phyloP scores from a whole-genome alignment of 1,284 basidiomycete genomes.

The Coriolopsis trogii region DNA sequence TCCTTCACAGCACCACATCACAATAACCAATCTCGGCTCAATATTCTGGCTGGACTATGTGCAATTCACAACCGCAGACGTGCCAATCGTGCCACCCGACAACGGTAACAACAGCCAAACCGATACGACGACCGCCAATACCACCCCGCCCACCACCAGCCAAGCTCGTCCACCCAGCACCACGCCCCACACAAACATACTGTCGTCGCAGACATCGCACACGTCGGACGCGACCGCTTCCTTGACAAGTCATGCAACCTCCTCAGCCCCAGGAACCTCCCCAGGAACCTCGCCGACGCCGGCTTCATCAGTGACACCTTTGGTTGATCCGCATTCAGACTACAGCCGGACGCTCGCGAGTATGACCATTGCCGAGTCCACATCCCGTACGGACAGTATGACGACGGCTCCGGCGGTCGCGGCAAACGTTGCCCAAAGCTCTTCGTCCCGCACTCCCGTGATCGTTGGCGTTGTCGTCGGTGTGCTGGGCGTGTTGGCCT shows the following conservation, averaged over 20 bases:
- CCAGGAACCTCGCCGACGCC: neutral
- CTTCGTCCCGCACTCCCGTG: neutral
- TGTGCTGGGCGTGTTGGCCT: neutral
- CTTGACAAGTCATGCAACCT: too few relatives aligned
- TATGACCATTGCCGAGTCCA: neutral
- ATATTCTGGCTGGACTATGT: slow-evolving; percentile 13
- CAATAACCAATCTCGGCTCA: slow-evolving; percentile 6
- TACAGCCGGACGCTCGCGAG: neutral
- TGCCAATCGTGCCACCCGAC: too few relatives aligned
- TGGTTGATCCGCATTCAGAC: too few relatives aligned
- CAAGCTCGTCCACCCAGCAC: neutral
- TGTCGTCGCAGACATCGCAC: too few relatives aligned
- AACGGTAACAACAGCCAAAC: too few relatives aligned
- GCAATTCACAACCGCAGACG: slow-evolving; percentile 7
- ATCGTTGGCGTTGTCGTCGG: neutral
- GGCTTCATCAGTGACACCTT: too few relatives aligned
- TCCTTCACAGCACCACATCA: slow-evolving; percentile 2
- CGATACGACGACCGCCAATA: neutral
- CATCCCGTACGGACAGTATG: neutral
- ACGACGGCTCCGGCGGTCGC: neutral
- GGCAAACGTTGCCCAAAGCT: neutral
- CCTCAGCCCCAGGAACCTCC: neutral
- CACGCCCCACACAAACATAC: too few relatives aligned
- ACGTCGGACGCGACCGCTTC: too few relatives aligned
- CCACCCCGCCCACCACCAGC: neutral